Conservation (phyloP, 768 basidiomycete genomes). For the Leucogyrophana mollusca region DNA sequence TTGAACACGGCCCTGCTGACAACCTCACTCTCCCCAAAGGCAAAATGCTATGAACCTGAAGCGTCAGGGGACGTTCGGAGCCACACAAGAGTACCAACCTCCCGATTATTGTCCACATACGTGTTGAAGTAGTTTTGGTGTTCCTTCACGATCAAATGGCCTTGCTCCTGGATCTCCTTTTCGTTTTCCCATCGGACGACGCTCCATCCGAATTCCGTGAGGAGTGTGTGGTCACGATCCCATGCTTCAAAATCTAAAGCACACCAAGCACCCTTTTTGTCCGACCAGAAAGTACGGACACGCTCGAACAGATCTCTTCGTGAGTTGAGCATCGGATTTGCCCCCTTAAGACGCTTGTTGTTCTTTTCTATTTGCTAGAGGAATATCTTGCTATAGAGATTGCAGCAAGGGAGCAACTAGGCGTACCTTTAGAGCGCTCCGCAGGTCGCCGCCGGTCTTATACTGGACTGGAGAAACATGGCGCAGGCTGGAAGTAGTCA, state of each 20-base stretch:
- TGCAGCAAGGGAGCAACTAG: background rate
- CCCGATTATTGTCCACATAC: constrained; percentile 62
- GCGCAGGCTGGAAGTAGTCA: constrained; percentile 57
- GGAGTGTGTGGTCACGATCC: constrained; percentile 69
- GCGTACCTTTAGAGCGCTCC: constrained; percentile 57
- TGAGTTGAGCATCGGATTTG: constrained; percentile 50
- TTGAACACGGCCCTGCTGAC: constrained; percentile 54
- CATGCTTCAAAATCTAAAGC: constrained; percentile 83
- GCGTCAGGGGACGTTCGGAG: background rate
- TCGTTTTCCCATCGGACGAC: constrained; percentile 55
- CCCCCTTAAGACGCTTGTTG: constrained; percentile 73
- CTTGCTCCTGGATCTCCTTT: constrained; percentile 43
- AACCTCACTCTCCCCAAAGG: constrained; percentile 61
- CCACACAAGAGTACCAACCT: constrained; percentile 38
- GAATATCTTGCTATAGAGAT: background rate
- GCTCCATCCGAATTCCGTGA: constrained; percentile 87
- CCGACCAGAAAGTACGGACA: constrained; percentile 60
- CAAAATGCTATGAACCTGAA: constrained; percentile 48
- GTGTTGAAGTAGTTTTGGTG: constrained; percentile 55
- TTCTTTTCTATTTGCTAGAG: constrained; percentile 71
- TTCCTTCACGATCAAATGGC: constrained; percentile 67
- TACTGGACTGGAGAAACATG: constrained; percentile 60
- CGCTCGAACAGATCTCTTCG: constrained; percentile 69
- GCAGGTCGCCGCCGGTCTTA: constrained; percentile 51
- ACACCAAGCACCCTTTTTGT: constrained; percentile 68